Evolutionary conservation across 805 yeast species (phyloP), one percentile per base, ranked within the genome.

Genomic region (Suhomyces prunicola): DNA sequence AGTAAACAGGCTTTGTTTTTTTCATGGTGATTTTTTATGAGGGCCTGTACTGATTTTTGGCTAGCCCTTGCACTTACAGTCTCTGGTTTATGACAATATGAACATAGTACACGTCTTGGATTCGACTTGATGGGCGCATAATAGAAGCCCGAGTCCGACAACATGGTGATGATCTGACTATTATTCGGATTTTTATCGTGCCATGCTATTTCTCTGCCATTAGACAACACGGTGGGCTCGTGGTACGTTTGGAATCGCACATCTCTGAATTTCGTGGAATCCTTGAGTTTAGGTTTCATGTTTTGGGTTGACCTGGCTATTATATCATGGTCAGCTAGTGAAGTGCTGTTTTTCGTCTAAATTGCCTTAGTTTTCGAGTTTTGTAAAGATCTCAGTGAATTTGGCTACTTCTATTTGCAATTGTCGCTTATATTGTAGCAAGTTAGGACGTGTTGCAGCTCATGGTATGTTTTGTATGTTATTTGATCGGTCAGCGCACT

Each of bases 61-160:
- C 27, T 22, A 13, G 45, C 26, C 23, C 24, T 40, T 2, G 46
- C 41, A 17, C 13, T 12, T 5, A 47, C 54, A 12, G 59, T 52
- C 39, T 57, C 60, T 3, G 58, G 52, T 29, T 55, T 54, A 31
- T 50, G 47, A 46, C 93, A 87, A 60, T 75, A 71, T 50, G 77
- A 78, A 66, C 93, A 87, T 13, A 83, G 75, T 8, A 81, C 81
- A 50, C 82, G 76, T 59, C 82, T 85, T 3, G 61, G 67, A 45
- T 74, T 68, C 31, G 70, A 67, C 50, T 74, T 70, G 10, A 73
- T 70, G 31, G 84, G 91, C 47, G 78, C 76, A 65, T 71, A 87
- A 67, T 72, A 82, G 70, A 87, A 82, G 0, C 93, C 92, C 17
- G 81, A 76, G 47, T 72, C 71, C 1, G 85, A 85, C 71, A 86